Evolutionary conservation across 1,139 yeast species (phyloP), one percentile per base, ranked within the genome.

Genomic region (Hansenula sp.): DNA sequence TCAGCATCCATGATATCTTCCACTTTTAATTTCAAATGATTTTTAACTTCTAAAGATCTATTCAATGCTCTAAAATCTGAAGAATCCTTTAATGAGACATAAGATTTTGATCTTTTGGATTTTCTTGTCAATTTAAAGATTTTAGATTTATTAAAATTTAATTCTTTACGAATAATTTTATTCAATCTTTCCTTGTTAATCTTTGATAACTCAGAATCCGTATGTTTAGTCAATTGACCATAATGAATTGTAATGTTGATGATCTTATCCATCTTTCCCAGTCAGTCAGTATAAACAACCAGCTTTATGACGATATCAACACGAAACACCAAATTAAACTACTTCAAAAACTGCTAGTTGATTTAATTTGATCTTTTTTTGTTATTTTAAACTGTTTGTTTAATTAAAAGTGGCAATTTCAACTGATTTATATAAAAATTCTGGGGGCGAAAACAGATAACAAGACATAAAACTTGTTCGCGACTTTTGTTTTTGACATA

Each of bases 1-100:
- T 29, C 15, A 10, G 11, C 25, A 8, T 8, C 9, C 6, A 12
- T 27, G 17, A 8, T 15, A 17, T 42, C 45, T 28, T 47, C 38
- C 16, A 50, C 50, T 21, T 46, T 46, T 41, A 63, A 40, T 41
- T 58, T 56, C 38, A 63, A 39, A 44, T 58, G 60, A 28, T 53
- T 53, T 52, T 68, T 68, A 36, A 69, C 73, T 30, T 57, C 51
- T 33, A 69, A 49, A 21, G 80, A 74, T 48, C 83, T 67, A 30
- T 60, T 56, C 47, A 79, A 61, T 15, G 74, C 64, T 50, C 63
- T 70, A 57, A 73, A 78, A 50, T 77, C 82, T 12, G 65, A 63
- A 3, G 47, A 54, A 5, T 65, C 43, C 33, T 67, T 69, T 54
- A 79, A 65, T 10, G 63, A 51, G 5, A 76, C 72, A 51, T 64